Conservation (phyloP, 139 green algal genomes). For the Picochlorum sp. region DNA sequence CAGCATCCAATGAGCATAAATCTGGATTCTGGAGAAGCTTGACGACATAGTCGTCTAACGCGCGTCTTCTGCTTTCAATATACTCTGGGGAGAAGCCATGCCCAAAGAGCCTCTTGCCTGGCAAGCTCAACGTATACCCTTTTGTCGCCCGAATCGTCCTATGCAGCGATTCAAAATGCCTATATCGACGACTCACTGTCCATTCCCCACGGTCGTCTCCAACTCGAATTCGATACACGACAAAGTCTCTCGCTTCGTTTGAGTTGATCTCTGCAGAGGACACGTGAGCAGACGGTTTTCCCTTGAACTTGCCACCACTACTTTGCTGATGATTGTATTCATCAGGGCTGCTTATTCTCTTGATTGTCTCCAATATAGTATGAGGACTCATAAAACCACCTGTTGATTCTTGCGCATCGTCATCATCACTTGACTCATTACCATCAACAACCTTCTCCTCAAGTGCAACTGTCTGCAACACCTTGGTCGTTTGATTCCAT, state of each 20-base stretch:
- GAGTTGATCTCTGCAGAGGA: slow-evolving; percentile 47
- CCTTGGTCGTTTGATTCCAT: background rate
- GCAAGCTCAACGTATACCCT: slow-evolving; percentile 39
- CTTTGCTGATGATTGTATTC: background rate
- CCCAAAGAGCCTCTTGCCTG: slow-evolving; percentile 53
- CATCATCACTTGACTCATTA: too few species aligned
- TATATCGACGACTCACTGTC: slow-evolving; percentile 57
- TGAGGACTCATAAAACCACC: too few species aligned
- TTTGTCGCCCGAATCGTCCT: slow-evolving; percentile 29
- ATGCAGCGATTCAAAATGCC: slow-evolving; percentile 67
- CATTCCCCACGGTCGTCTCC: slow-evolving; percentile 44
- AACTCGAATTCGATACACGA: slow-evolving; percentile 53
- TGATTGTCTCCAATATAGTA: too few species aligned
- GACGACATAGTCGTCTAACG: slow-evolving; percentile 50
- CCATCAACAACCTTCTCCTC: too few species aligned
- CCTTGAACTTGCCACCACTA: background rate
- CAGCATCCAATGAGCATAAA: slow-evolving; percentile 22
- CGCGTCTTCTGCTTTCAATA: slow-evolving; percentile 39
- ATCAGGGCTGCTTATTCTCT: background rate
- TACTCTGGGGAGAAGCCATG: slow-evolving; percentile 44
- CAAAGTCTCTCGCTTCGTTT: slow-evolving; percentile 39
- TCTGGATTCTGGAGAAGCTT: slow-evolving; percentile 22
- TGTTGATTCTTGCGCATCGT: too few species aligned
- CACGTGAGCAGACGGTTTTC: slow-evolving; percentile 22
- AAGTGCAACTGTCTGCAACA: background rate